These are phyloP conservation scores for Aspergillus hancockii DNA, from an alignment of 495 filamentous ascomycete genomes.

Conservation along the genomic window DNA sequence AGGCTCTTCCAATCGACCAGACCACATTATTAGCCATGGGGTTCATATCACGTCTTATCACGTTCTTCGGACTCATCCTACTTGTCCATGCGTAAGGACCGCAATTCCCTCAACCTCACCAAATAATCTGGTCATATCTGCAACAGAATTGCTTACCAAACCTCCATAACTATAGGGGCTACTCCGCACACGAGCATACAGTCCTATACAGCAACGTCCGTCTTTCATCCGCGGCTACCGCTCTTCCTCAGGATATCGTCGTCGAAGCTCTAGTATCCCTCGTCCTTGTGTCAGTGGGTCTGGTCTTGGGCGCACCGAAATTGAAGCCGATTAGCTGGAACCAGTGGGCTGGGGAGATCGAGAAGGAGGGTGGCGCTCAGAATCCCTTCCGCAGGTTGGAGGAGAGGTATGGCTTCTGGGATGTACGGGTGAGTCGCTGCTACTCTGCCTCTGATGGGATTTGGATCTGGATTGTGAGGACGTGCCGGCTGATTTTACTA, in stretches of 20 bases:
- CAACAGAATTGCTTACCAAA: conserved; percentile 6
- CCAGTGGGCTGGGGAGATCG: conserved; percentile 81
- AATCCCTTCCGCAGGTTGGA: conserved; percentile 55
- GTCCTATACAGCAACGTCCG: conserved; percentile 61
- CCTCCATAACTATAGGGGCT: conserved; percentile 55
- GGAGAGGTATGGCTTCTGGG: conserved; percentile 67
- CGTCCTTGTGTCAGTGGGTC: conserved; percentile 64
- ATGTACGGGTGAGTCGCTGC: conserved; percentile 65
- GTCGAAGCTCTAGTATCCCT: conserved; percentile 65
- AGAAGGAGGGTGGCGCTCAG: conserved; percentile 59
- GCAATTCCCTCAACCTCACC: not conserved
- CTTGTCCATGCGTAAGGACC: conserved; percentile 70
- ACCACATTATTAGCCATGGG: conserved; percentile 49
- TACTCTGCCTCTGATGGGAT: conserved; percentile 26
- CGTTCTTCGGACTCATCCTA: conserved; percentile 63
- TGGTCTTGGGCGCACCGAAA: conserved; percentile 68
- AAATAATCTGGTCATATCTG: not conserved
- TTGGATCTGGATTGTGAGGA: not conserved
- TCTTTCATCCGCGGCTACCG: conserved; percentile 49
- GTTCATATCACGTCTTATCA: conserved; percentile 64
- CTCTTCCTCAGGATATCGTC: conserved; percentile 70
- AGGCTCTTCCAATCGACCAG: not conserved
- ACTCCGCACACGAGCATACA: conserved; percentile 84
- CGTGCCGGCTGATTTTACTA: conserved; percentile 34
- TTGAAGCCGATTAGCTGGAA: conserved; percentile 78